A percentile compares a stretch with the other conserved stretches of the same genome.
Conservation (phyloP, 2,329 filamentous ascomycete genomes). For the Thelonectria olida region DNA sequence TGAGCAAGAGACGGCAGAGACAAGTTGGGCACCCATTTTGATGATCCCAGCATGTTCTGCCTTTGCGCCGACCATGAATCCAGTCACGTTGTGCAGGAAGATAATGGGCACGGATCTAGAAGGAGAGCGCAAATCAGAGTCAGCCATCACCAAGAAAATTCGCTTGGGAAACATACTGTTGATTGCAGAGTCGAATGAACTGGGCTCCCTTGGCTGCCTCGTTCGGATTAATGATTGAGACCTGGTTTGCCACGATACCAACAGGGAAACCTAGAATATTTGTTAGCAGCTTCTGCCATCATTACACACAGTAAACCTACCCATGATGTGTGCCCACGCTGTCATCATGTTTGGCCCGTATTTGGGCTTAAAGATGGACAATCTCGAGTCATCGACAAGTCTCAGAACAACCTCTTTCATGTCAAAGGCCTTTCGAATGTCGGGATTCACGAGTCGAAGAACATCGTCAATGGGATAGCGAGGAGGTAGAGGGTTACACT, state of each 20-base stretch:
- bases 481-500: slow-evolving; percentile 25
- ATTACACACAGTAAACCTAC: slow-evolving; percentile 10
- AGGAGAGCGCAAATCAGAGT: no score
- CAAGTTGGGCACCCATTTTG: slow-evolving; percentile 54
- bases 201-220: slow-evolving; percentile 53
- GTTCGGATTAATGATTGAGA: slow-evolving; percentile 49
- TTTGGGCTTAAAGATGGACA: slow-evolving; percentile 51
- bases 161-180: slow-evolving; percentile 42
- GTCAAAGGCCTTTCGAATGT: slow-evolving; percentile 46
- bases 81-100: slow-evolving; percentile 58
- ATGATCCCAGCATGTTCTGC: slow-evolving; percentile 55
- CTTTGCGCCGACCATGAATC: slow-evolving; percentile 58
- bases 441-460: slow-evolving; percentile 45
- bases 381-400: slow-evolving; percentile 51
- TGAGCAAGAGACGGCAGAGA: slow-evolving; percentile 54
- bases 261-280: slow-evolving; percentile 42
- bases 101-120: slow-evolving; percentile 50
- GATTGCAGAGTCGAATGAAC: slow-evolving; percentile 55
- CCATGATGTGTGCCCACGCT: slow-evolving; percentile 48
- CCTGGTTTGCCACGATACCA: slow-evolving; percentile 53
- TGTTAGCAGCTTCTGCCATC: background rate
- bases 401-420: slow-evolving; percentile 50
- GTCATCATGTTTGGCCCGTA: slow-evolving; percentile 51
- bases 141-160: background rate
- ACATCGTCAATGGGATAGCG: slow-evolving; percentile 49